A percentile compares a stretch with the other conserved stretches of the same genome.
Conservation (phyloP, 1,284 basidiomycete genomes). For the Phellopilus nigrolimitatus region DNA sequence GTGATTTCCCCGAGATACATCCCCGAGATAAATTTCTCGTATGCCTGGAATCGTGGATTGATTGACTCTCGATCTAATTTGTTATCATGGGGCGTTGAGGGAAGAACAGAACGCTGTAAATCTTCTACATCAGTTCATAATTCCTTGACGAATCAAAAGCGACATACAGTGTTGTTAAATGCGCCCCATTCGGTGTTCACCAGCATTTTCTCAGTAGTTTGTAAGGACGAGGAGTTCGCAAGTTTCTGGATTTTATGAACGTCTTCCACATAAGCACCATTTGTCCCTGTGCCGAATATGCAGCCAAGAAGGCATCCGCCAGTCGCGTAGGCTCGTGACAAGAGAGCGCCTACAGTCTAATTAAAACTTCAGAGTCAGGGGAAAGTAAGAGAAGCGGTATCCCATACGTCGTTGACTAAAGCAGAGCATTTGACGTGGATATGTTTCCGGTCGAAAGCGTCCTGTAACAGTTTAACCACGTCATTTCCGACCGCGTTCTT, state of each 20-base stretch:
- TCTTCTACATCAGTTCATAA: constrained; percentile 10
- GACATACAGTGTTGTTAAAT: constrained; percentile 78
- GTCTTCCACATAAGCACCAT: constrained; percentile 94
- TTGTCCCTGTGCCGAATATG: constrained; percentile 98
- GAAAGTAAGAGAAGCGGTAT: constrained; percentile 11
- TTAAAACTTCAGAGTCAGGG: constrained; percentile 13
- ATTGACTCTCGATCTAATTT: constrained; percentile 90
- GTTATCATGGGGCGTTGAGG: constrained; percentile 91
- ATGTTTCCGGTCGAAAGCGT: constrained; percentile 90
- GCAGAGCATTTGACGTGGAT: constrained; percentile 93
- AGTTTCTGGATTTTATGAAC: constrained; percentile 83
- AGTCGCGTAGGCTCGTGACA: constrained; percentile 88
- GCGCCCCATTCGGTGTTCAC: constrained; percentile 98
- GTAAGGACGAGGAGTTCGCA: constrained; percentile 52
- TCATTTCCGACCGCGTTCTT: constrained; percentile 91
- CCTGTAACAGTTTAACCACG: constrained; percentile 87
- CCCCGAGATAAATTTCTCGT: constrained; percentile 98
- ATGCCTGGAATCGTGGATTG: constrained; percentile 90
- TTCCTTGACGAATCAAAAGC: constrained; percentile 5
- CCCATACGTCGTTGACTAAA: constrained; percentile 89
- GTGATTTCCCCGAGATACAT: constrained; percentile 98
- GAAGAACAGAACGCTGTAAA: constrained; percentile 73
- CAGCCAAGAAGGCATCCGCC: constrained; percentile 82
- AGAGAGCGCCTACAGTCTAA: constrained; percentile 90
- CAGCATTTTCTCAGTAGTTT: constrained; percentile 78